phyloP scores from a whole-genome alignment of 2,329 filamentous ascomycete species.

The Fusarium keratoplasticum region DNA sequence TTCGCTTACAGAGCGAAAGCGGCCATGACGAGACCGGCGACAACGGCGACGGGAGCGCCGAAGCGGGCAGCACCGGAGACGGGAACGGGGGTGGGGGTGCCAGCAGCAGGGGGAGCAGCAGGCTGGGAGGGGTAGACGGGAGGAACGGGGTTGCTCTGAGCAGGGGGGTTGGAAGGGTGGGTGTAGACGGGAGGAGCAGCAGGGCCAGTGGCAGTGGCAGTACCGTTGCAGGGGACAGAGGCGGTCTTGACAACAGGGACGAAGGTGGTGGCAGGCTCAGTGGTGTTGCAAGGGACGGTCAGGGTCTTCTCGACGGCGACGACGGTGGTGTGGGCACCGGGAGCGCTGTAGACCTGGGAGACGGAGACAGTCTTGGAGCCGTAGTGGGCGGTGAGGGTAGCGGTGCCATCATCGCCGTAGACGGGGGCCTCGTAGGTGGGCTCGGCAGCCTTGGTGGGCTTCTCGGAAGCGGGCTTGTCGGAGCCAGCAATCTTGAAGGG shows the following conservation, averaged over 20 bases:
- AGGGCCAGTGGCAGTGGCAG: constrained; percentile 12
- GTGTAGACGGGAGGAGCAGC: constrained; percentile 34
- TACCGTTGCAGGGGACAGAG: constrained; percentile 33
- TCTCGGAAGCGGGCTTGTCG: constrained; percentile 27
- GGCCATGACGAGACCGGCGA: constrained; percentile 56
- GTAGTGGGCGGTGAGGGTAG: constrained; percentile 45
- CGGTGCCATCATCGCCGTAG: constrained; percentile 40
- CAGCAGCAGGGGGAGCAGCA: constrained; percentile 42
- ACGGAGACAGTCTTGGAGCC: constrained; percentile 48
- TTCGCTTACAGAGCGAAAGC: constrained; percentile 57
- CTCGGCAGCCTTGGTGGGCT: background rate
- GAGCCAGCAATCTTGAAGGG: constrained; percentile 65
- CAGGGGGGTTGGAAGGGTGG: constrained; percentile 34
- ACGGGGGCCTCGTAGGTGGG: constrained; percentile 34
- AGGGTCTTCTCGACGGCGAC: constrained; percentile 33
- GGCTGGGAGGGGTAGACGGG: constrained; percentile 19
- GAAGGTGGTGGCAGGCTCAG: constrained; percentile 34
- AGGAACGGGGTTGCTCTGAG: constrained; percentile 30
- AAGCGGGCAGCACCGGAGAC: constrained; percentile 47
- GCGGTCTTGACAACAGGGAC: constrained; percentile 42
- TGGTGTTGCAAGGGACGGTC: constrained; percentile 42
- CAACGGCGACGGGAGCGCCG: constrained; percentile 52
- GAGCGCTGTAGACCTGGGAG: constrained; percentile 28
- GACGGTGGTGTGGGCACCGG: constrained; percentile 38
- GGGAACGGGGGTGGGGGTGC: constrained; percentile 40